phyloP scores from a whole-genome alignment of 1,284 basidiomycete genomes.

The Cryptococcus hybrid region DNA sequence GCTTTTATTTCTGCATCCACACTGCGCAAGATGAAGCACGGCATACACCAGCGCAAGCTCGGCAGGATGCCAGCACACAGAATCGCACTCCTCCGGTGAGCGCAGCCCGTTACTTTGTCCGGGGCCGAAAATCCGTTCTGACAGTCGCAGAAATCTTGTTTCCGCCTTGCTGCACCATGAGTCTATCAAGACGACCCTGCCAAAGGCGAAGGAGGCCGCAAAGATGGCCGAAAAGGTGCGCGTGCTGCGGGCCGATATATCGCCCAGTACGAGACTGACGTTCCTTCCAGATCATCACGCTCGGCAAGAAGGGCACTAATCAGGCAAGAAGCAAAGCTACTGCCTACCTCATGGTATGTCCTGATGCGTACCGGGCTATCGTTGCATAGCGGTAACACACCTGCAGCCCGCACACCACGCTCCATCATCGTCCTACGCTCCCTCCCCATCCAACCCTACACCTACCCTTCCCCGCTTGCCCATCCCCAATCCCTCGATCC shows the following conservation, averaged over 20 bases:
- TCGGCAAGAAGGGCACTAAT: conserved; percentile 76
- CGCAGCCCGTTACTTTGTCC: not conserved
- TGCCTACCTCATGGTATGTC: conserved; percentile 64
- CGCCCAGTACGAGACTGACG: not conserved
- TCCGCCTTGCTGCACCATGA: conserved; percentile 94
- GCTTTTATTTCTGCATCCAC: not conserved
- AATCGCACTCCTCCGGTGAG: conserved; percentile 79
- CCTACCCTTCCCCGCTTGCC: conserved; percentile 20
- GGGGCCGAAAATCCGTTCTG: not conserved
- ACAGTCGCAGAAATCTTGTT: conserved; percentile 74
- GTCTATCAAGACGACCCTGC: conserved; percentile 91
- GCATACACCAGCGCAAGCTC: conserved; percentile 81
- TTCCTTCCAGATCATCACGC: conserved; percentile 69
- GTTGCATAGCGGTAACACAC: too few species aligned
- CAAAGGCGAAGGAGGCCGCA: conserved; percentile 91
- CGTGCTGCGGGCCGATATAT: too few species aligned
- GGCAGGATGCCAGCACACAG: conserved; percentile 82
- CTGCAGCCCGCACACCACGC: conserved; percentile 17
- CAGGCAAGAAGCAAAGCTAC: conserved; percentile 64
- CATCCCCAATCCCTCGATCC: conserved; percentile 29
- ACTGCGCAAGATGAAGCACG: conserved; percentile 77
- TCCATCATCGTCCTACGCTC: conserved; percentile 7
- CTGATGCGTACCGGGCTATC: not conserved
- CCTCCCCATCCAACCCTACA: conserved; percentile 24
- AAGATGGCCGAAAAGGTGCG: conserved; percentile 41